Evolutionary conservation across 1,139 yeast species (phyloP), one percentile per base, ranked within the genome.

Genomic region (Hemisphaericaspora lyxosophila): DNA sequence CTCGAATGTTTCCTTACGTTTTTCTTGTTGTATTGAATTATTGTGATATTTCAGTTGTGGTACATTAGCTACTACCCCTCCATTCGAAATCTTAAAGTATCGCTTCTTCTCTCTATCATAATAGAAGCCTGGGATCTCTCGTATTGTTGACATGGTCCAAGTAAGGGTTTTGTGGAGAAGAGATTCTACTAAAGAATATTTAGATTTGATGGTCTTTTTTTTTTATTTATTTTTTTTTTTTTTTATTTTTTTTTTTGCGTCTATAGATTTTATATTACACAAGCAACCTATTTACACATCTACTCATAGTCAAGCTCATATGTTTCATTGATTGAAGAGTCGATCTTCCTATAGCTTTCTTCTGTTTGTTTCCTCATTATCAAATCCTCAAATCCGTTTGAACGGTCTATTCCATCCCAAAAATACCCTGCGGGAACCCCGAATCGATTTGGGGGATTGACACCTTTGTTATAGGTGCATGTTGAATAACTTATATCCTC

Each of bases 381-480:
- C 44, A 73, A 65, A 35, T 65, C 67, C 55, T 90, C 97, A 60
- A 85, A 90, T n/a, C 97, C 97, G 55, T 84, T 90, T 0, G 95
- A 79, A 43, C 97, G 66, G 59, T 88, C 94, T 0, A 89, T 82
- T 0, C 97, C 97, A 57, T 90, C 97, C 97, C 97, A 90, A 40
- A 87, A 67, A 47, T 70, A 68, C 0, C 97, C 97, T 0, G 97
- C 95, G 5, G 65, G 64, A 14, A 90, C 82, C 4, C 75, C 75
- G 59, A 87, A 90, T 44, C 97, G 60, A 54, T 90, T 90, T 18
- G 77, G 77, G 0, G 87, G 78, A 39, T 62, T 77, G 0, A 70
- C 50, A 0, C 85, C 80, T 14, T 70, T 65, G 45, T 72, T 82
- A 18, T 68, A 67, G 2, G 42, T 40, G 8, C 58, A 55, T 15